phyloP scores from a whole-genome alignment of 257 asterid genomes.

The Solanum boliviense region DNA sequence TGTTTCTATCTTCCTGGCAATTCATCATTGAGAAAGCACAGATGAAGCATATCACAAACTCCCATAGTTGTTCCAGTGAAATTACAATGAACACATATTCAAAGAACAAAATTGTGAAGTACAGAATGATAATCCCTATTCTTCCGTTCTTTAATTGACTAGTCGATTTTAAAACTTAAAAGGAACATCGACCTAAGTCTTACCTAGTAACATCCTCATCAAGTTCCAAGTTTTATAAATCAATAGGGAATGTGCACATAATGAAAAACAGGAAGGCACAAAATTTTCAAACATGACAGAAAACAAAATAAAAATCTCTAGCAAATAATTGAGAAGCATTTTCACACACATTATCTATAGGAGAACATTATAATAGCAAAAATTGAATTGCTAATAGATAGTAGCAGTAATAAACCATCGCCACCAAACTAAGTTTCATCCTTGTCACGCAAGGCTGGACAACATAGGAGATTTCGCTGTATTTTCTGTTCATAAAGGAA shows the following conservation, averaged over 20 bases:
- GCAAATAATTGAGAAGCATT: neutral
- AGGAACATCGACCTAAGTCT: neutral
- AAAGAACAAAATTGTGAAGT: neutral
- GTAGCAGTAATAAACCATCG: neutral
- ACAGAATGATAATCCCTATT: neutral
- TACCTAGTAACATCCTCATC: neutral
- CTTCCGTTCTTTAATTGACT: neutral
- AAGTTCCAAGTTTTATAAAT: neutral
- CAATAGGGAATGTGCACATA: neutral
- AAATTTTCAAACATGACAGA: neutral
- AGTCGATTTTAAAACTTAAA: neutral
- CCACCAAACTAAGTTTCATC: neutral
- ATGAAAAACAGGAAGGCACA: neutral
- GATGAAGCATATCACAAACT: constrained; percentile 3
- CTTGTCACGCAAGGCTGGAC: neutral
- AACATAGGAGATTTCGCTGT: neutral
- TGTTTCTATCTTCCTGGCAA: constrained; percentile 73
- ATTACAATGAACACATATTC: neutral
- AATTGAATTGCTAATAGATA: neutral
- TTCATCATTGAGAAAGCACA: constrained; percentile 11
- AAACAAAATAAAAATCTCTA: neutral
- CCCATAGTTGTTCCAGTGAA: neutral
- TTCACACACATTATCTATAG: neutral
- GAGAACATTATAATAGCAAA: neutral
- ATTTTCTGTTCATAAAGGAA: neutral